Percentiles rank a stretch among this genome's conserved stretches.
Conservation (phyloP, 2,329 filamentous ascomycete species). For the Paecilomyces sp. region DNA sequence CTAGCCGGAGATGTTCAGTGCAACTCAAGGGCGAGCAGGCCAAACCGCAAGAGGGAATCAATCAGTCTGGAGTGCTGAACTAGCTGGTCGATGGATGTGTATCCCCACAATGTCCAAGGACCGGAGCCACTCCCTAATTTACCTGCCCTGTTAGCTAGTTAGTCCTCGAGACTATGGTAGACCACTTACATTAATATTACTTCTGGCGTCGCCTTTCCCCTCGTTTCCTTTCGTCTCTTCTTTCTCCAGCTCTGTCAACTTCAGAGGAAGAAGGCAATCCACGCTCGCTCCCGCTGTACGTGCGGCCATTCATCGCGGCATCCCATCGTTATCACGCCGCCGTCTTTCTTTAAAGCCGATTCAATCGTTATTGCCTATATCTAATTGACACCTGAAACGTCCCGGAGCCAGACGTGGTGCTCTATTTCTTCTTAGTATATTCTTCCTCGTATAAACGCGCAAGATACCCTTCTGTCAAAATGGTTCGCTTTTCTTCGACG, state of each 20-base stretch:
- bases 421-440: background rate
- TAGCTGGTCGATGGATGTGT: background rate
- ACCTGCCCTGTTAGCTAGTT: background rate
- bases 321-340: background rate
- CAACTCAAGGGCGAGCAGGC: background rate
- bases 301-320: background rate
- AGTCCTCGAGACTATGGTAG: background rate
- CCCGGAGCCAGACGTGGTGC: background rate
- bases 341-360: background rate
- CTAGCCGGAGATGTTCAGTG: background rate
- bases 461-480: conserved; percentile 13
- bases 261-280: background rate
- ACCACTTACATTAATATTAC: background rate
- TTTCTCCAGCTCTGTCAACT: background rate
- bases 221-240: background rate
- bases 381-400: background rate
- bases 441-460: background rate
- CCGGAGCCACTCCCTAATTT: background rate
- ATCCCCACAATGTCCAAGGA: background rate
- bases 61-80: background rate
- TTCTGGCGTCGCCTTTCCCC: background rate
- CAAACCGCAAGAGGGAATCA: background rate
- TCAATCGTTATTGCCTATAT: background rate
- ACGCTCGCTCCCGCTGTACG: background rate
- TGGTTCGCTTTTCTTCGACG: conserved; percentile 29